Evolutionary conservation across 768 basidiomycete genomes (phyloP).

Genomic region (Naganishia friedmannii): DNA sequence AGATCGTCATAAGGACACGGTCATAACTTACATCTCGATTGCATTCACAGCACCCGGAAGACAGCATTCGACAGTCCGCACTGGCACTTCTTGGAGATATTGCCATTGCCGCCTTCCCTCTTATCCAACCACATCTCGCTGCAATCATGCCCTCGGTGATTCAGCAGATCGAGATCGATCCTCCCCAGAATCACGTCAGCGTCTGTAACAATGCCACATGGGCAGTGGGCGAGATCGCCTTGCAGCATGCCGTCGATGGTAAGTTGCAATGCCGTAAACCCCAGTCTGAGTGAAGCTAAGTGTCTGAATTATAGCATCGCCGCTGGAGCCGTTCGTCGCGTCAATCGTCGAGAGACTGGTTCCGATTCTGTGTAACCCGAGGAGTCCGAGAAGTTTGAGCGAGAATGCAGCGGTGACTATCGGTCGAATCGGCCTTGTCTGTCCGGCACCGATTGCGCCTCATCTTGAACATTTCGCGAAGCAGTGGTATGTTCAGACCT

Average conservation of each 20-base stretch:
- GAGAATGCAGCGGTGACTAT: slow-evolving; percentile 99
- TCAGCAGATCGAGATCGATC: slow-evolving; percentile 84
- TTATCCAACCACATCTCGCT: slow-evolving; percentile 80
- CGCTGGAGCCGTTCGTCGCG: slow-evolving; percentile 88
- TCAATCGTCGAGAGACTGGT: slow-evolving; percentile 82
- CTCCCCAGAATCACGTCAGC: slow-evolving; percentile 87
- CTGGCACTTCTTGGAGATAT: slow-evolving; percentile 98
- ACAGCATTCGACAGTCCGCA: slow-evolving; percentile 90
- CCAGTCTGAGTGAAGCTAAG: not conserved
- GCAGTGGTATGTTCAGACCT: slow-evolving; percentile 61
- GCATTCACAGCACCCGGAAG: slow-evolving; percentile 70
- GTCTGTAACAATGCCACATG: slow-evolving; percentile 99
- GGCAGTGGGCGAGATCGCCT: slow-evolving; percentile 97
- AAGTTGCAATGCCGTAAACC: slow-evolving; percentile 2
- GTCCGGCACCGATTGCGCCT: slow-evolving; percentile 81
- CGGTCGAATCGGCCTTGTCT: slow-evolving; percentile 90
- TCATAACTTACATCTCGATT: not conserved
- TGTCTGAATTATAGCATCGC: slow-evolving; percentile 61
- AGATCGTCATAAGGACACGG: not conserved
- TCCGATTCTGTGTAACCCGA: slow-evolving; percentile 85
- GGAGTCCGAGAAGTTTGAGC: slow-evolving; percentile 86
- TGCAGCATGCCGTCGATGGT: slow-evolving; percentile 63
- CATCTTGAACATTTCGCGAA: slow-evolving; percentile 85
- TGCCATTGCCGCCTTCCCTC: slow-evolving; percentile 89
- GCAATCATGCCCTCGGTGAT: slow-evolving; percentile 87